Evolutionary conservation across 2,329 filamentous ascomycete genomes (phyloP), one percentile per base, ranked within the genome.

Genomic region (Fusarium transvaalense): DNA sequence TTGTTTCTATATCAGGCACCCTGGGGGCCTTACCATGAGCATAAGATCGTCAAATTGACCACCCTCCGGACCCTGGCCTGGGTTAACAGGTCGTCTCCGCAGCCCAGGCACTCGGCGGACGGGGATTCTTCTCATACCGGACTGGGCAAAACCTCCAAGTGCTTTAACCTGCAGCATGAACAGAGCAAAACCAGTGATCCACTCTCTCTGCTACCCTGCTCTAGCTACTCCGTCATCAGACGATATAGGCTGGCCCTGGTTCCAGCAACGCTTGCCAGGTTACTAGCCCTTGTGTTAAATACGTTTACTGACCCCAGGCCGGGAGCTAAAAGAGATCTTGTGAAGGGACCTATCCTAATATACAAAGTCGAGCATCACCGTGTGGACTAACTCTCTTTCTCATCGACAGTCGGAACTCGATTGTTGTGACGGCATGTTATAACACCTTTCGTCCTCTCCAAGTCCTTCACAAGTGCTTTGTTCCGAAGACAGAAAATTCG

Each of bases 1-100:
- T 78, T 79, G 80, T 81, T 84, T 83, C 82, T 84, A 85, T 83
- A 85, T 84, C 80, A 78, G 80, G 82, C 77, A 82, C 78, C 78
- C 76, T 68, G 54, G 64, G 77, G 75, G 76, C 80, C 80, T 83
- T 83, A 82, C 61, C 47, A 64, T 64, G 41, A 60, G 83, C 84
- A 86, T 86, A 86, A 86, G 82, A 85, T 85, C 81, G 78, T 80
- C 84, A 84, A 85, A 84, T 86, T 86, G 85, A 86, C 83, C 82
- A 80, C 82, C 79, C 81, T 82, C 81, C 81, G 80, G 77, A 79
- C 80, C 67, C 72, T 71, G 63, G 64, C 61, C 50, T 62, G 60
- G 64, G 61, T 61, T 69, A 69, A 70, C 80, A 78, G 80, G 75
- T 81, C 81, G 71, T 74, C 71, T 74, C 74, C 68, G 71, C 64